Evolutionary conservation across 179 eudicot species (phyloP), one percentile per base, ranked within the genome.

Genomic region (Actinidia chinensis): DNA sequence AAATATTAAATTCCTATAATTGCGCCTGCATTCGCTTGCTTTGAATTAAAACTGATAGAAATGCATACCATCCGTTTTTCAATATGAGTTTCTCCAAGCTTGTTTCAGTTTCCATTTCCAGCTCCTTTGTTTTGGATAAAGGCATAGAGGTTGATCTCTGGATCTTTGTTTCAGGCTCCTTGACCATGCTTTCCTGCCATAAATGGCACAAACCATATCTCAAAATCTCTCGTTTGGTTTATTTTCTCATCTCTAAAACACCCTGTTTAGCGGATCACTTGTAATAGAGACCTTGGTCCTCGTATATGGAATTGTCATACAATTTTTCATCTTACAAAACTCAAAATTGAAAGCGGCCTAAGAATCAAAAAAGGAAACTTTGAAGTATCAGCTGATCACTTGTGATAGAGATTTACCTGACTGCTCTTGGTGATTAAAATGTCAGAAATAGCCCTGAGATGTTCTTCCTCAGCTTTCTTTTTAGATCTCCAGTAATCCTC

Each of bases 401-500:
- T n/a, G 33, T 28, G 33, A 28, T 61, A 61, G 67, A 28, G 68
- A 65, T 65, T 11, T 0, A 74, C 67, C 77, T 58, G 67, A 59
- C n/a, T 74, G 40, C 14, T 74, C 67, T 58, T 43, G n/a, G 5
- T 28, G 33, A 28, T 42, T 74, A 52, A 80, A 2, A 67, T 15
- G 12, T 50, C 75, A 71, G 88, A 85, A 78, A 86, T 77, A 40
- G 86, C 82, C 76, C 61, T 64, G 51, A 84, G 78, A 84, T 88
- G 93, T 47, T 86, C 90, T 55, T 90, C 88, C 69, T 89, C 90
- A 3, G 70, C 86, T 61, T 81, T 79, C 81, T 88, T 90, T 86
- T 81, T 86, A 18, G 85, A 83, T 80, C 74, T 89, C 98, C 98
- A 94, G 61, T 82, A 93, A 4, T 90, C 87, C 36, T 88, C 92